Conservation (phyloP, 225 moss, liverwort and hornwort genomes). For the Polytrichum commune region DNA sequence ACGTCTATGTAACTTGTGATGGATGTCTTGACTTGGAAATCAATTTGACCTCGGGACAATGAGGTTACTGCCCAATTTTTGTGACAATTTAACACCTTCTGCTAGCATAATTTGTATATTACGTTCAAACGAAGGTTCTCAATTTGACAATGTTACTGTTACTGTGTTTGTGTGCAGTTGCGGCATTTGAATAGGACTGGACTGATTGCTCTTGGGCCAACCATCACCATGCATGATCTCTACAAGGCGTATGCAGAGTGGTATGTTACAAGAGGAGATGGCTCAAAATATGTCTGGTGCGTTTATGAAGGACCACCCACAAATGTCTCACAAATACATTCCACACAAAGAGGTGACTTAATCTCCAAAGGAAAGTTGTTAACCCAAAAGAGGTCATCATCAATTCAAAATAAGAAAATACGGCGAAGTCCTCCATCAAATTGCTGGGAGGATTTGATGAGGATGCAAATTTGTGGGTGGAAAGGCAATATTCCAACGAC, state of each 20-base stretch:
- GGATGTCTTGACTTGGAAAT: too few relatives aligned
- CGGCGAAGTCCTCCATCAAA: conserved; percentile 5
- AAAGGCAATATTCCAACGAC: neutral
- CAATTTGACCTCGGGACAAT: too few relatives aligned
- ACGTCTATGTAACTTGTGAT: too few relatives aligned
- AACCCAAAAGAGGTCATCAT: too few relatives aligned
- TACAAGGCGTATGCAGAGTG: conserved; percentile 39
- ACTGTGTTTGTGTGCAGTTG: conserved; percentile 19
- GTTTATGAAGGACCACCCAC: conserved; percentile 10
- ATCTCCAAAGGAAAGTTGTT: too few relatives aligned
- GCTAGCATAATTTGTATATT: neutral
- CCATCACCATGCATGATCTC: conserved; percentile 24
- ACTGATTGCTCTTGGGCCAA: conserved; percentile 12
- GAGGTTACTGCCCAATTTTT: neutral
- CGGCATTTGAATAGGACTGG: conserved; percentile 19
- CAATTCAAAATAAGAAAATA: neutral
- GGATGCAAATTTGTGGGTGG: conserved; percentile 14
- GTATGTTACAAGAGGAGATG: conserved; percentile 7
- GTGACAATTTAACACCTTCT: neutral
- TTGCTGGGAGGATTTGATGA: conserved; percentile 27
- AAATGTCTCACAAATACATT: conserved; percentile 7
- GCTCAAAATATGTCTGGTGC: conserved; percentile 15
- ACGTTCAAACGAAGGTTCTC: neutral
- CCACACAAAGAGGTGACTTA: too few relatives aligned
- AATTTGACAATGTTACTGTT: neutral